Evolutionary conservation across 2,329 filamentous ascomycete genomes (phyloP), one percentile per base, ranked within the genome.

Genomic region (Dactylellina drechsleri): DNA sequence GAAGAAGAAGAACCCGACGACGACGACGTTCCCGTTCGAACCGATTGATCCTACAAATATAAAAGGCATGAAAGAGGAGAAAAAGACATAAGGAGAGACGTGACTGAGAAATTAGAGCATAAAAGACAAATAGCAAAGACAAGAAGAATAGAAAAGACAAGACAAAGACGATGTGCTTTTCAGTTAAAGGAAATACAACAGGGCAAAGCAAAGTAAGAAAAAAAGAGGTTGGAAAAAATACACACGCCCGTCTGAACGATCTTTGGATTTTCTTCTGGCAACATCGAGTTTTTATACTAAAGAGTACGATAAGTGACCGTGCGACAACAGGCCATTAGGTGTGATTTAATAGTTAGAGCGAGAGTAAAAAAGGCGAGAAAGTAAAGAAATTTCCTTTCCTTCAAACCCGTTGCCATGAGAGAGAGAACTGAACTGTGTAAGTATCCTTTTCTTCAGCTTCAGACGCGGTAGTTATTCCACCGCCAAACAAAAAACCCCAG

Each of bases 1-100:
- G 20, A 41, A 18, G 16, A 40, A 41, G 20, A 31, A 47, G 40
- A 36, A 8, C 41, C 43, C 13, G 52, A 54, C 52, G 56, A 67
- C 43, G 26, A 58, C 65, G 45, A 60, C 45, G 45, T 67, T 67
- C 65, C 65, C 65, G 59, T 60, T 67, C 6, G 31, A 47, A 60
- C 65, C 54, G 65, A 47, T 10, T 60, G 56, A 67, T 67, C 54
- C 65, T 67, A 67, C 65, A 60, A 31, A 60, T 59, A 60, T 58
- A 50, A 36, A 53, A 15, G 45, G 40, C 49, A 47, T 57, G 16
- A 26, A 18, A 54, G 52, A 31, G 52, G 8, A 18, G 40, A 57
- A 56, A 36, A 57, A 28, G 20, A 49, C 43, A 45, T 36, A 31
- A 43, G 28, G n/a, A 52, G n/a, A 23, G 47, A 23, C 13, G 43